Conservation (phyloP, 2,329 filamentous ascomycete genomes). For the Phialophora verrucosa region DNA sequence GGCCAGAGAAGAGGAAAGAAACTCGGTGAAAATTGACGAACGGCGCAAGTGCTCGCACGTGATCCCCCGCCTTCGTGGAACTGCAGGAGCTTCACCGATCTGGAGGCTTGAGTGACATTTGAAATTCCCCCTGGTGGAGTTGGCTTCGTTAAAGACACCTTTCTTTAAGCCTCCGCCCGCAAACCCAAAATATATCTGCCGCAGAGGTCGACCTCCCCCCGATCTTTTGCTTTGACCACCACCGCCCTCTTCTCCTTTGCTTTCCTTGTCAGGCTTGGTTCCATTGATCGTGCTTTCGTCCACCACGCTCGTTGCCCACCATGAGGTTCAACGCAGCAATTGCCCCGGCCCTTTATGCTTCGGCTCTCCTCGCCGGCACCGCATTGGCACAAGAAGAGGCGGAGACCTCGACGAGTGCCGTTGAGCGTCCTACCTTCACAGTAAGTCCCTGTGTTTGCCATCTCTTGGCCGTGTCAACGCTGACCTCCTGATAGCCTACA, state of each 20-base stretch:
- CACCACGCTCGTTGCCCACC: constrained; percentile 48
- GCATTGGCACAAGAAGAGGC: constrained; percentile 70
- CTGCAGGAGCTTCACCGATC: constrained; percentile 17
- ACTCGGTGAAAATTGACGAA: constrained; percentile 10
- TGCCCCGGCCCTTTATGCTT: constrained; percentile 70
- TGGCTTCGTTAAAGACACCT: constrained; percentile 37
- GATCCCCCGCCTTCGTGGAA: constrained; percentile 17
- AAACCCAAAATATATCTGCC: constrained; percentile 6
- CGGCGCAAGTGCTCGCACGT: not conserved
- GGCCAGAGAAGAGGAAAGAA: constrained; percentile 16
- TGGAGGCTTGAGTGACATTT: constrained; percentile 11
- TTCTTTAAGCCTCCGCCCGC: constrained; percentile 21
- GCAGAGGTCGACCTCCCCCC: not conserved
- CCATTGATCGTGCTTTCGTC: constrained; percentile 25
- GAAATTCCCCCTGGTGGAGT: constrained; percentile 30
- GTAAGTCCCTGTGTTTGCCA: constrained; percentile 61
- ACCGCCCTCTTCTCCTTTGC: constrained; percentile 30
- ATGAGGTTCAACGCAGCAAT: constrained; percentile 87
- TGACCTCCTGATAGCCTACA: constrained; percentile 69
- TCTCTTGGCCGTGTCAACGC: not conserved
- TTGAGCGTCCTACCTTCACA: constrained; percentile 80
- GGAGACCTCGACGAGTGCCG: constrained; percentile 58
- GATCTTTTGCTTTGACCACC: constrained; percentile 29
- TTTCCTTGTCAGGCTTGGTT: constrained; percentile 32
- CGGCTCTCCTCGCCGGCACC: constrained; percentile 70